Evolutionary conservation across 192 early-diverging fungal species (phyloP), one percentile per base, ranked within the genome.

Genomic region (Diversispora epigaea): DNA sequence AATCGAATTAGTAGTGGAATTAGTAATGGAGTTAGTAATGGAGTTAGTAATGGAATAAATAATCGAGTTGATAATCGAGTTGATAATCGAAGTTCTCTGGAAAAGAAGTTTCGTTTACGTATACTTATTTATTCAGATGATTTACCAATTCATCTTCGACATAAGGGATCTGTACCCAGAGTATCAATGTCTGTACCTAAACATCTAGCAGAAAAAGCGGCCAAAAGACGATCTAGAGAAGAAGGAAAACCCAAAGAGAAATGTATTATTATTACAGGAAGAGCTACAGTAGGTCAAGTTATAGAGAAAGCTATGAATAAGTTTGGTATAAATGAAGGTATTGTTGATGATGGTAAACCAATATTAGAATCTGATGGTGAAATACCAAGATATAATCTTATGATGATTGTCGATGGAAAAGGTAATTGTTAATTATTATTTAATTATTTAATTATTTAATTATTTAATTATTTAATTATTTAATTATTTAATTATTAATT

Each of bases 271-370:
- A 32, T 75, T 54, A 6, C 22, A 19, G 73, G 73, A 19, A 14
- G 6, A 3, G 73, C 83, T 14, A 83, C 80, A 9, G 82, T 86
- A 25, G 77, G 81, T 3, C 84, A 87, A 47, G 77, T 86, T 17
- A 81, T 83, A 19, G 68, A 77, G 22, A 80, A 82, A 67, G 78
- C 83, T 0, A 50, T 87, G 8, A 84, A 89, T 17, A 86, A 81
- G 14, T 84, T 89, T 60, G 81, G 79, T 50, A 80, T 89, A 17
- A 49, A 72, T 6, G 67, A 84, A 41, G 84, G 81, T 6, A 80
- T 83, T 8, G 80, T 83, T 15, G 80, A 86, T 75, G 81, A 80
- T 9, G 82, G 78, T 49, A 65, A 77, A 54, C 17, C 6, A 32
- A 75, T 75, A 17, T 17, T 6, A 41, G 62, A 65, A 6, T 25